phyloP scores from a whole-genome alignment of 2,329 filamentous ascomycete genomes.

The Pseudogymnoascus sp. region DNA sequence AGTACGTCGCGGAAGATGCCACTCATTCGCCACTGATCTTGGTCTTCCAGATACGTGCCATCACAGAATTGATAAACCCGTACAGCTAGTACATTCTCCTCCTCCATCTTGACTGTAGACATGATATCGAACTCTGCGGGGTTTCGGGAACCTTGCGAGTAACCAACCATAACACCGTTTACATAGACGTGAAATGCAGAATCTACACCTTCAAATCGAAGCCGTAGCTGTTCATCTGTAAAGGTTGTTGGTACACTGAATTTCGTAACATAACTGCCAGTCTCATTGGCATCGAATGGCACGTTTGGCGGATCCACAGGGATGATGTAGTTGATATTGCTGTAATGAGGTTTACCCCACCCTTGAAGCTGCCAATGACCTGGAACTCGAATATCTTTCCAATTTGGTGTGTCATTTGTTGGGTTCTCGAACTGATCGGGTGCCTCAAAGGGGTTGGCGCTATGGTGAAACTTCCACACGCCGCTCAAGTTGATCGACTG shows the following conservation, averaged over 20 bases:
- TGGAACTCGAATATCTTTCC: slow-evolving; percentile 49
- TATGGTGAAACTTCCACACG: slow-evolving; percentile 32
- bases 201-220: slow-evolving; percentile 53
- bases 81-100: slow-evolving; percentile 41
- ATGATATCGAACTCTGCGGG: slow-evolving; percentile 50
- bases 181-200: slow-evolving; percentile 49
- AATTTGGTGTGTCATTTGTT: slow-evolving; percentile 31
- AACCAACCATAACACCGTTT: slow-evolving; percentile 46
- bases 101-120: slow-evolving; percentile 28
- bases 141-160: slow-evolving; percentile 49
- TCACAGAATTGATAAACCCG: slow-evolving; percentile 49
- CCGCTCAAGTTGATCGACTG: slow-evolving; percentile 31
- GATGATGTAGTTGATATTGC: slow-evolving; percentile 49
- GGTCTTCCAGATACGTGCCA: slow-evolving; percentile 47
- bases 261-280: slow-evolving; percentile 45
- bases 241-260: slow-evolving; percentile 41
- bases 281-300: slow-evolving; percentile 45
- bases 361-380: slow-evolving; percentile 53
- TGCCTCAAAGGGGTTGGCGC: slow-evolving; percentile 16
- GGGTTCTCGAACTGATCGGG: slow-evolving; percentile 29
- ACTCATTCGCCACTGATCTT: slow-evolving; percentile 41
- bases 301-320: slow-evolving; percentile 48
- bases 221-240: slow-evolving; percentile 39
- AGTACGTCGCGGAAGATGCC: slow-evolving; percentile 47
- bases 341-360: slow-evolving; percentile 45